These are phyloP conservation scores for Dactylorhiza incarnata DNA, from an alignment of 106 monocot species.

Conservation along the genomic window DNA sequence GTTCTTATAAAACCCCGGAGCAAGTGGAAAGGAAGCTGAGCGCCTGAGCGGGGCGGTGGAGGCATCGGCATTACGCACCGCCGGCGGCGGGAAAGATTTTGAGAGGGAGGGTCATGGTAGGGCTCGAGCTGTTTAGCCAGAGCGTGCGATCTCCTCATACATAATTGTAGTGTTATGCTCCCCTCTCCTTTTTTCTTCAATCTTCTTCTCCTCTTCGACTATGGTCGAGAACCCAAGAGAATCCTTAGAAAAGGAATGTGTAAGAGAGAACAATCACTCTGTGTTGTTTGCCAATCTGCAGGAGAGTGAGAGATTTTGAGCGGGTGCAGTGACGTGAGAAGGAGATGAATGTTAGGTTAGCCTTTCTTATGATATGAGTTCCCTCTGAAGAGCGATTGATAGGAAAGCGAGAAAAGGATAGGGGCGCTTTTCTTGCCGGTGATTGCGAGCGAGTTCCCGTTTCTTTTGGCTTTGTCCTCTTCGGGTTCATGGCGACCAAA, in stretches of 20 bases:
- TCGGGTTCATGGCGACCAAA: conserved; percentile 23
- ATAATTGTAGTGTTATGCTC: background rate
- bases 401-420: background rate
- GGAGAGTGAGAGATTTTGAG: conserved; percentile 5
- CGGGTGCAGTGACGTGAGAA: conserved; percentile 3
- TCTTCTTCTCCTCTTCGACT: conserved; percentile 5
- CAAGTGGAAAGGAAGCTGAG: too few relatives aligned
- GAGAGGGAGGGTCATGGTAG: too few relatives aligned
- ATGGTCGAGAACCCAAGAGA: background rate
- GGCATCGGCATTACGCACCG: too few relatives aligned
- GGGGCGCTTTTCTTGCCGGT: background rate
- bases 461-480: background rate
- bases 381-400: background rate
- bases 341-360: background rate
- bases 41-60: too few relatives aligned
- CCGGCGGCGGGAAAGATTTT: too few relatives aligned
- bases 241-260: background rate
- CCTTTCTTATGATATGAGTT: background rate
- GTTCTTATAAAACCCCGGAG: too few relatives aligned
- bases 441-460: background rate
- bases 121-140: background rate
- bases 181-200: background rate
- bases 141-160: background rate
- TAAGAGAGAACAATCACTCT: background rate
- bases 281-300: background rate